Evolutionary conservation across 192 early-diverging fungal genomes (phyloP).

Genomic region (Rhizophlyctis rosea): DNA sequence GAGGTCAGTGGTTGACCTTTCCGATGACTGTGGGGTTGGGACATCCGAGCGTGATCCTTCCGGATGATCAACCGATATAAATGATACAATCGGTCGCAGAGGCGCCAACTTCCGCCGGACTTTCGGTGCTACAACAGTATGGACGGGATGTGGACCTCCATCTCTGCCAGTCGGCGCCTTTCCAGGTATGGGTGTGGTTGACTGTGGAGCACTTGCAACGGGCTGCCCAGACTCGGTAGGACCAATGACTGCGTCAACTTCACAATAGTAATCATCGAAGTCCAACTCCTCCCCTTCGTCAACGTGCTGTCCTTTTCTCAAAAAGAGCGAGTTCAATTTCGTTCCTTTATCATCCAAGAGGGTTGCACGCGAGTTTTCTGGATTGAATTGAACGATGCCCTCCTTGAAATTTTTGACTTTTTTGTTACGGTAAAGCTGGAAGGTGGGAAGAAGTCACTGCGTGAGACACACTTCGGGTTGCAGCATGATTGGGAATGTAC

Average conservation of each 20-base stretch:
- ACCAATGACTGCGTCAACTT: conserved; percentile 8
- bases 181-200: too few species aligned
- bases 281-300: conserved; percentile 18
- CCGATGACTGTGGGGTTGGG: too few species aligned
- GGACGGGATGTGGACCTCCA: neutral
- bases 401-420: conserved; percentile 20
- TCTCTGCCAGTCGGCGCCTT: neutral
- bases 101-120: neutral
- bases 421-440: conserved; percentile 18
- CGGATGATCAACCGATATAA: too few species aligned
- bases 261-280: conserved; percentile 11
- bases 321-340: neutral
- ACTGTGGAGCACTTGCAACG: neutral
- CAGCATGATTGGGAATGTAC: neutral
- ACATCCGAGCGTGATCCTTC: too few species aligned
- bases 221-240: neutral
- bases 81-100: neutral
- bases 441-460: neutral
- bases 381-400: conserved; percentile 1
- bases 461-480: neutral
- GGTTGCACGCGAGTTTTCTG: neutral
- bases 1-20: too few species aligned
- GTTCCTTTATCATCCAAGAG: neutral
- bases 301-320: neutral
- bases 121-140: neutral